phyloP scores from a whole-genome alignment of 2,329 filamentous ascomycete species.

The Penicillium decumbens region DNA sequence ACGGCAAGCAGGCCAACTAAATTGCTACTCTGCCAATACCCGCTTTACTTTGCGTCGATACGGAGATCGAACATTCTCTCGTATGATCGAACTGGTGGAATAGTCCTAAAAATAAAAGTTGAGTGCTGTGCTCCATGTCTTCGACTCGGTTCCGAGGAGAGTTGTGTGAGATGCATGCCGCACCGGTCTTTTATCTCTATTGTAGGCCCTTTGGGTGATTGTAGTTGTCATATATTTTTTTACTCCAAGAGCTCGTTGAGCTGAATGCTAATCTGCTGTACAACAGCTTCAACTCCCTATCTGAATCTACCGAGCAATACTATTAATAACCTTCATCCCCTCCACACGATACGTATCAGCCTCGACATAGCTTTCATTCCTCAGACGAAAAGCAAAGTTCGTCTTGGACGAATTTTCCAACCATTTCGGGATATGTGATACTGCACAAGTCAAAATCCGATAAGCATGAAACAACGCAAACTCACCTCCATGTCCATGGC shows the following conservation, averaged over 20 bases:
- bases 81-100: background rate
- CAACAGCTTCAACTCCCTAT: background rate
- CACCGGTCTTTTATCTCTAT: background rate
- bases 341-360: conserved; percentile 23
- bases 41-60: background rate
- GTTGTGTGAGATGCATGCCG: background rate
- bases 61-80: background rate
- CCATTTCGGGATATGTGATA: conserved; percentile 17
- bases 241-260: background rate
- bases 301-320: conserved; percentile 19
- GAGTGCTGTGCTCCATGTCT: background rate
- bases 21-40: background rate
- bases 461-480: background rate
- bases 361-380: conserved; percentile 26
- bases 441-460: conserved; percentile 16
- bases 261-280: background rate
- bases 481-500: conserved; percentile 24
- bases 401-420: conserved; percentile 9
- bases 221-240: background rate
- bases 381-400: conserved; percentile 28
- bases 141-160: background rate
- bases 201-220: background rate
- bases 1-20: conserved; percentile 49
- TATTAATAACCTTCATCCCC: conserved; percentile 29
- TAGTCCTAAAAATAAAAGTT: conserved; percentile 1